These are phyloP conservation scores for Porphyrellus sp. DNA, from an alignment of 1,284 basidiomycete genomes.

Conservation along the genomic window DNA sequence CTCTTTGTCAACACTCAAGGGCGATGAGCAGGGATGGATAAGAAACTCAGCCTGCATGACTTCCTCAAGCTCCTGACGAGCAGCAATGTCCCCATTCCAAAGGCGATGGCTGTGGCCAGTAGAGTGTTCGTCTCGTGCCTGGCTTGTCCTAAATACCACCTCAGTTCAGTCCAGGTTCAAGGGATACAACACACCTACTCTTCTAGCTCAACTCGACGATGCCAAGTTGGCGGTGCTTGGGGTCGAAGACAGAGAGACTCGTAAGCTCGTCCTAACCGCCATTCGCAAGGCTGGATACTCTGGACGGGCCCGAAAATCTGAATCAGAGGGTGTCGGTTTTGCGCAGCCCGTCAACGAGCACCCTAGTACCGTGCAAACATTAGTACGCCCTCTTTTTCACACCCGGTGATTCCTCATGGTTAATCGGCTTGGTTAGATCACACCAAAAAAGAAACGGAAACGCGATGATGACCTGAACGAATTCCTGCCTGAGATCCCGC, in stretches of 20 bases:
- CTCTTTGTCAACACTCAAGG: background rate
- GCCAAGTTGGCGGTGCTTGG: constrained; percentile 55
- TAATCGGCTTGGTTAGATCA: constrained; percentile 32
- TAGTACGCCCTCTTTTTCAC: constrained; percentile 27
- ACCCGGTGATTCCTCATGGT: constrained; percentile 10
- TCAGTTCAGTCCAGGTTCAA: constrained; percentile 59
- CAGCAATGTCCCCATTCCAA: constrained; percentile 61
- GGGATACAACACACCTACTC: constrained; percentile 59
- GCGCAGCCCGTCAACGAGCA: background rate
- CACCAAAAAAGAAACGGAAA: constrained; percentile 54
- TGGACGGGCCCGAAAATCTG: constrained; percentile 19
- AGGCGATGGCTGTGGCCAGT: constrained; percentile 73
- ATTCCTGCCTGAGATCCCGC: constrained; percentile 51
- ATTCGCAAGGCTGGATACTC: constrained; percentile 62
- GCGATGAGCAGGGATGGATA: constrained; percentile 18
- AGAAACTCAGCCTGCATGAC: constrained; percentile 61
- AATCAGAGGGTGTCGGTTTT: background rate
- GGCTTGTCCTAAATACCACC: background rate
- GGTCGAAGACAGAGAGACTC: constrained; percentile 65
- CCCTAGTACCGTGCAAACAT: constrained; percentile 16
- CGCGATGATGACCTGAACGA: constrained; percentile 53
- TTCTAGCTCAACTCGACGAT: constrained; percentile 58
- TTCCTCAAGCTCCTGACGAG: constrained; percentile 73
- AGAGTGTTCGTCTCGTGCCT: constrained; percentile 62
- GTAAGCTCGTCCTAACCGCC: constrained; percentile 61